These are phyloP conservation scores for Saccharomyces hybrid DNA, from an alignment of 1,139 yeast genomes.

Conservation along the genomic window DNA sequence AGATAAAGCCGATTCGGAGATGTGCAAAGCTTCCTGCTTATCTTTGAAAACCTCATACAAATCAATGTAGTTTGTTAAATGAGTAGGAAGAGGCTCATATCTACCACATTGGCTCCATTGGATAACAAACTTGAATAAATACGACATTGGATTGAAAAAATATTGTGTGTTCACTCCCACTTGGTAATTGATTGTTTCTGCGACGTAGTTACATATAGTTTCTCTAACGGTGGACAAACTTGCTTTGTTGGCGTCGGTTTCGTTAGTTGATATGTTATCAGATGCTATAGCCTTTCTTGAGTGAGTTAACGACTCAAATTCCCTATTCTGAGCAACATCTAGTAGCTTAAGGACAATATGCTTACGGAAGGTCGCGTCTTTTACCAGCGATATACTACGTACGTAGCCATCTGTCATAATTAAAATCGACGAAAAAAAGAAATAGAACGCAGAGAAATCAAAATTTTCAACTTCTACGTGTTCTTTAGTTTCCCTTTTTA, in stretches of 20 bases:
- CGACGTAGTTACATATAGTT: constrained; percentile 20
- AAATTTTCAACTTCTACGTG: constrained; percentile 91
- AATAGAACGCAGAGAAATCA: constrained; percentile 74
- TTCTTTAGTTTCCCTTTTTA: constrained; percentile 65
- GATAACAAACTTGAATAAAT: constrained; percentile 25
- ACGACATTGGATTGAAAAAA: constrained; percentile 31
- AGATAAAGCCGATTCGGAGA: constrained; percentile 62
- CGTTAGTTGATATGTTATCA: constrained; percentile 3
- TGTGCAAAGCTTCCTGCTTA: constrained; percentile 18
- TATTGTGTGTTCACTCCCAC: constrained; percentile 30
- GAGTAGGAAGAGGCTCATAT: constrained; percentile 17
- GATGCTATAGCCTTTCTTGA: constrained; percentile 13
- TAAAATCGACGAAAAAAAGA: constrained; percentile 57
- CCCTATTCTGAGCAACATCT: constrained; percentile 15
- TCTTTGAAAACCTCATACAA: constrained; percentile 15
- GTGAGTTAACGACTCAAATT: constrained; percentile 17
- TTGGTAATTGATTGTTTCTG: constrained; percentile 23
- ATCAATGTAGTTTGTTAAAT: constrained; percentile 12
- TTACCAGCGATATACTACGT: constrained; percentile 25
- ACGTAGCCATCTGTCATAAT: constrained; percentile 48
- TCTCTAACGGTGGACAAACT: constrained; percentile 15
- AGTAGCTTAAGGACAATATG: constrained; percentile 15
- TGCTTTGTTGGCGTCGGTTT: background rate
- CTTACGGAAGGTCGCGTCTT: constrained; percentile 18
- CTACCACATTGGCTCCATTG: constrained; percentile 32